Evolutionary conservation across 495 filamentous ascomycete genomes (phyloP).

Genomic region (Chaetomidium leptoderma): DNA sequence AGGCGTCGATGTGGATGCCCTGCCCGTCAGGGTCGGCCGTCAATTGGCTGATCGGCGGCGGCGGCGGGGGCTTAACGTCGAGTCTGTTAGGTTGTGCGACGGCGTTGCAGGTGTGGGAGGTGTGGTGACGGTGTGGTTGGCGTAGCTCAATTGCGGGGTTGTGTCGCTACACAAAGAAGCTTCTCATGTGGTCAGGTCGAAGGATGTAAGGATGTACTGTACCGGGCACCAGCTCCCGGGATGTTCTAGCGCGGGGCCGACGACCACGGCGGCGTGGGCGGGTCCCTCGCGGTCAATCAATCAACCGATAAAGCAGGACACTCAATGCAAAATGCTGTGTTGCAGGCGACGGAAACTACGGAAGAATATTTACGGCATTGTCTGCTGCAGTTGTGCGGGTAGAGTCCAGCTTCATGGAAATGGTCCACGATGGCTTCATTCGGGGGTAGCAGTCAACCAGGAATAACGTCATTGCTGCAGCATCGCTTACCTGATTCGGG

Average conservation of each 20-base stretch:
- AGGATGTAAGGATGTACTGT: too few species aligned
- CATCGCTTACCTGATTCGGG: conserved; percentile 21
- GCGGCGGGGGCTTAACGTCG: conserved; percentile 7
- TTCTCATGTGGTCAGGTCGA: too few species aligned
- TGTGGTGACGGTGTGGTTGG: conserved; percentile 24
- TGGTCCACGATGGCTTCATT: conserved; percentile 8
- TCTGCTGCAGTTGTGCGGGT: neutral
- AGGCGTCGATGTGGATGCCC: conserved; percentile 15
- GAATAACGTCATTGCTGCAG: conserved; percentile 31
- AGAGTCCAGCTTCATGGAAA: neutral
- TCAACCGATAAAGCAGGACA: neutral
- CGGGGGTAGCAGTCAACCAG: neutral
- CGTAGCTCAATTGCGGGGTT: conserved; percentile 35
- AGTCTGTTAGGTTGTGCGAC: conserved; percentile 17
- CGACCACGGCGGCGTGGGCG: neutral
- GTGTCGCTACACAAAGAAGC: conserved; percentile 32
- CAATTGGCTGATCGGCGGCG: conserved; percentile 26
- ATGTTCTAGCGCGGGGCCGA: conserved; percentile 6
- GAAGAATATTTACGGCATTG: conserved; percentile 1
- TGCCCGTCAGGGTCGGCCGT: conserved; percentile 16
- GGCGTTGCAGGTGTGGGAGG: conserved; percentile 1
- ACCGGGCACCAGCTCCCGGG: neutral
- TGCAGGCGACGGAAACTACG: neutral
- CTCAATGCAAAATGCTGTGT: neutral
- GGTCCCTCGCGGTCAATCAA: neutral